Evolutionary conservation across 2,329 filamentous ascomycete species (phyloP).

Genomic region (Harringtonia aguacate): DNA sequence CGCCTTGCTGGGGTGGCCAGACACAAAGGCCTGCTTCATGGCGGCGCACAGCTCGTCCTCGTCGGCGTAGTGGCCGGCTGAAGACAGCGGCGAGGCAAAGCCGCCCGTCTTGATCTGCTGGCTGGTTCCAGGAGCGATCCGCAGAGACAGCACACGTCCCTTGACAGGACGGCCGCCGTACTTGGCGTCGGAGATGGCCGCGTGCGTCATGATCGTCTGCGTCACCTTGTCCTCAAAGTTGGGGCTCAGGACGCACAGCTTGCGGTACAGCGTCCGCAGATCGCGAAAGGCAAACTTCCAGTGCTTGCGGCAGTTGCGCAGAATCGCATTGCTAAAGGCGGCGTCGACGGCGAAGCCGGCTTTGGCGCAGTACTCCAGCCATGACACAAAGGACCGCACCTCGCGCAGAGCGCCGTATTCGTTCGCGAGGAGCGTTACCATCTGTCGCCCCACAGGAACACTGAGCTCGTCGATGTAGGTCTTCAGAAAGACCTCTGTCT

Average conservation of each 20-base stretch:
- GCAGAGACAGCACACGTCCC: constrained; percentile 16
- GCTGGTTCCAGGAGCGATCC: constrained; percentile 11
- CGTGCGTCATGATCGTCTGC: constrained; percentile 24
- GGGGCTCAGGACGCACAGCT: constrained; percentile 21
- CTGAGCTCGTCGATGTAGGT: constrained; percentile 23
- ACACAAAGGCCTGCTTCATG: constrained; percentile 29
- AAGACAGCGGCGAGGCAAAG: constrained; percentile 9
- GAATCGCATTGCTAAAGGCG: constrained; percentile 27
- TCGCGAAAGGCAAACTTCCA: constrained; percentile 27
- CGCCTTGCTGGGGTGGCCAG: constrained; percentile 20
- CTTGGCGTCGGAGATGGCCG: constrained; percentile 21
- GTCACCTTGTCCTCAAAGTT: constrained; percentile 25
- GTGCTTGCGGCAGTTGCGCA: constrained; percentile 23
- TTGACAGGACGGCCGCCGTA: constrained; percentile 8
- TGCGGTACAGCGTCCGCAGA: constrained; percentile 22
- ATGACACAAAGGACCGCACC: constrained; percentile 24
- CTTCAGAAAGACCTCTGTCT: constrained; percentile 36
- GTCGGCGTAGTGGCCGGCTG: constrained; percentile 16
- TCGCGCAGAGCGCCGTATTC: constrained; percentile 30
- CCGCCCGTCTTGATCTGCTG: neutral
- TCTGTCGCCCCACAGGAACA: constrained; percentile 22
- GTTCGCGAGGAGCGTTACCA: constrained; percentile 31
- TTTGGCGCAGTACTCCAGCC: constrained; percentile 27
- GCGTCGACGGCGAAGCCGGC: constrained; percentile 25
- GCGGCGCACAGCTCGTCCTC: constrained; percentile 21